A percentile compares a stretch with the other conserved stretches of the same genome.
Evolutionary conservation across 164 flowering plant species (phyloP).

Genomic region (Macadamia tetraphylla): DNA sequence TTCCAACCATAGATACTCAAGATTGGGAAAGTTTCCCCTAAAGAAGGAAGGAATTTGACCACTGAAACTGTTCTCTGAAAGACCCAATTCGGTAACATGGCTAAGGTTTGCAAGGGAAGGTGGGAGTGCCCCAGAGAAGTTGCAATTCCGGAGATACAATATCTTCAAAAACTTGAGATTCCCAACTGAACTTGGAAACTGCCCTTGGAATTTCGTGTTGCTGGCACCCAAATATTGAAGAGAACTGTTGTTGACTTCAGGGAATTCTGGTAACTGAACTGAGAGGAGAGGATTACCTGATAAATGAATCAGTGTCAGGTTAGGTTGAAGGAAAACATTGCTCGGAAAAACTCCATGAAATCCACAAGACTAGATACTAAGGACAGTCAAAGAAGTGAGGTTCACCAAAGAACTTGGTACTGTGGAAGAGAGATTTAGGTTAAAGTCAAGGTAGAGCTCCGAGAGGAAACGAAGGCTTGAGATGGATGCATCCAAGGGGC

Average conservation of each 20-base stretch:
- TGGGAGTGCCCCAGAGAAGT: slow-evolving; percentile 1
- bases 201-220: not conserved
- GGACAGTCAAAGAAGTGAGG: slow-evolving; percentile 4
- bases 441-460: too few species aligned
- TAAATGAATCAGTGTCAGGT: not conserved
- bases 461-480: too few species aligned
- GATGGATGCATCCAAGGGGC: too few species aligned
- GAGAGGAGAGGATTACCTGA: too few species aligned
- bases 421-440: too few species aligned
- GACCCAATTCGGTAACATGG: not conserved
- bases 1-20: too few species aligned
- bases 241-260: not conserved
- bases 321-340: not conserved
- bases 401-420: too few species aligned
- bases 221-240: slow-evolving; percentile 2
- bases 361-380: not conserved
- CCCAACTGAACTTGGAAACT: not conserved
- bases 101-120: slow-evolving; percentile 3
- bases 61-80: not conserved
- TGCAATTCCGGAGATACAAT: not conserved
- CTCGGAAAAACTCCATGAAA: slow-evolving; percentile 9
- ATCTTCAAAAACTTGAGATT: not conserved
- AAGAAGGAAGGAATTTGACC: too few species aligned
- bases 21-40: too few species aligned
- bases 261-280: slow-evolving; percentile 1